Evolutionary conservation across 192 early-diverging fungal species (phyloP).

Genomic region (Coemansia sp.): DNA sequence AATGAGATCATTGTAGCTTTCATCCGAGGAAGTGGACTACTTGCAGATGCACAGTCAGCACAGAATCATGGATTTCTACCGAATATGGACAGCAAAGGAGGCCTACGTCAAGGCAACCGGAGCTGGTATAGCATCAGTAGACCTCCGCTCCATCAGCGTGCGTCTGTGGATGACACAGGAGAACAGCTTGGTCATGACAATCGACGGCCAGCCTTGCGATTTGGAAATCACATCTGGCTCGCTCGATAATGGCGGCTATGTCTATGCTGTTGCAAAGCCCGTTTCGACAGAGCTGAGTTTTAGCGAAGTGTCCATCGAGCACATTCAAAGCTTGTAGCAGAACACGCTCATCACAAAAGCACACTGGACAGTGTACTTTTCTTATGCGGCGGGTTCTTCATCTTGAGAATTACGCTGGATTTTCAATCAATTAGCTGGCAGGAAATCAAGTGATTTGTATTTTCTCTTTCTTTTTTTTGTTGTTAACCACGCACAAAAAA

Average conservation of each 20-base stretch:
- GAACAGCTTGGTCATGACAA: neutral
- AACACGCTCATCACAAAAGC: too few relatives aligned
- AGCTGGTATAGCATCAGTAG: constrained; percentile 19
- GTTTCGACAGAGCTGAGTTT: neutral
- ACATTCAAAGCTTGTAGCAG: neutral
- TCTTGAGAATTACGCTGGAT: neutral
- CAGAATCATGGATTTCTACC: constrained; percentile 31
- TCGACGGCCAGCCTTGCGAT: neutral
- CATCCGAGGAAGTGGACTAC: constrained; percentile 17
- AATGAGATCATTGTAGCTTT: constrained; percentile 24
- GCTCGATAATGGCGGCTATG: constrained; percentile 9
- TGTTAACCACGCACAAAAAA: neutral
- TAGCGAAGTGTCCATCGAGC: neutral
- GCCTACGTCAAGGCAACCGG: constrained; percentile 48
- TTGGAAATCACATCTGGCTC: constrained; percentile 11
- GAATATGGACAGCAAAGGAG: constrained; percentile 48
- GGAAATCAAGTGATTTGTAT: neutral
- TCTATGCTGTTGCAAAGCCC: constrained; percentile 18
- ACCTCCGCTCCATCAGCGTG: constrained; percentile 22
- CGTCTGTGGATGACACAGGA: neutral
- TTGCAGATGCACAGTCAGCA: constrained; percentile 1
- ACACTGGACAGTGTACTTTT: too few relatives aligned
- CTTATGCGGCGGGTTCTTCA: too few relatives aligned
- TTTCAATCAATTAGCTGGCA: neutral
- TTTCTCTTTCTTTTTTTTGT: neutral